Conservation (phyloP, 2,329 filamentous ascomycete species). For the Neoarthrinium moseri region DNA sequence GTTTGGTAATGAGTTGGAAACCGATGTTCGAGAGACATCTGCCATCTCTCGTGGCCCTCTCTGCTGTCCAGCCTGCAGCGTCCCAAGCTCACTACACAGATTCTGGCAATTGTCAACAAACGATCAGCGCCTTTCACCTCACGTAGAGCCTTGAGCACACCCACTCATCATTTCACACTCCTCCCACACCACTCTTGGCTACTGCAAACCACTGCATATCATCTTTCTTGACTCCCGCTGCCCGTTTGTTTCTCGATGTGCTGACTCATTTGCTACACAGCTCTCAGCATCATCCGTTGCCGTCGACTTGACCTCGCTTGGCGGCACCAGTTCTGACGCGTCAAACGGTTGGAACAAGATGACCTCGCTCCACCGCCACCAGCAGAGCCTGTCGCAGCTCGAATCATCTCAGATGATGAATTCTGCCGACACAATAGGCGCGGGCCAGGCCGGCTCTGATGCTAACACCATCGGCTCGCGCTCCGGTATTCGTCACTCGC, state of each 20-base stretch:
- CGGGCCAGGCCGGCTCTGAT: constrained; percentile 38
- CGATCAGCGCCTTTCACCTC: no score
- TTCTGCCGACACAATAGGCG: constrained; percentile 34
- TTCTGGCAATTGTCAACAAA: neutral
- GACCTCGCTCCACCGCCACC: constrained; percentile 63
- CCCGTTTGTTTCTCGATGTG: constrained; percentile 7
- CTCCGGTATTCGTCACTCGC: constrained; percentile 54
- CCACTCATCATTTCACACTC: neutral
- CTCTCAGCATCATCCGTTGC: constrained; percentile 79
- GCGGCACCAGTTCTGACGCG: constrained; percentile 16
- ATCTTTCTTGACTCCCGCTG: neutral
- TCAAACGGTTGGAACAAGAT: constrained; percentile 60
- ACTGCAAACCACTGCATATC: neutral
- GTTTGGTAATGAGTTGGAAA: no score
- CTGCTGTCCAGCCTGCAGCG: neutral
- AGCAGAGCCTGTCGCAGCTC: constrained; percentile 55
- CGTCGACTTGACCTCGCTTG: constrained; percentile 72
- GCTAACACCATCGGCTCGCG: constrained; percentile 46
- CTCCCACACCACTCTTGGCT: no score
- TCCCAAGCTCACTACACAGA: neutral
- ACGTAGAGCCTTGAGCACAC: no score
- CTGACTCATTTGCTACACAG: constrained; percentile 42
- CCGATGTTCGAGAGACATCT: no score
- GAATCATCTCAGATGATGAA: constrained; percentile 35
- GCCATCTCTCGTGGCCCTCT: neutral